These are phyloP conservation scores for Phytophthora lateralis DNA, from an alignment of 352 stramenopile genomes.

Conservation along the genomic window DNA sequence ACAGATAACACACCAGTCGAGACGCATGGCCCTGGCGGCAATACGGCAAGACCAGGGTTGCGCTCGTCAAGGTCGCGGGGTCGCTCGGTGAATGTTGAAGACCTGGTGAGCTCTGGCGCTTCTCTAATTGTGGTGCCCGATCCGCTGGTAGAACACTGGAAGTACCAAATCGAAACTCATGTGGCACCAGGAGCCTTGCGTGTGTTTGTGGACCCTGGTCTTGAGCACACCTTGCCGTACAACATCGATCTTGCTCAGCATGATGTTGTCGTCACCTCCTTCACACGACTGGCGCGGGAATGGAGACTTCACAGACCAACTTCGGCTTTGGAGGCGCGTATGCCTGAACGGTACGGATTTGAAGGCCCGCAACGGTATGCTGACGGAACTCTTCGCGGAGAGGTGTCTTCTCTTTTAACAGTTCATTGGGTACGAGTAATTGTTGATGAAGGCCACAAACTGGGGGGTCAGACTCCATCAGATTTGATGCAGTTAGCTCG, in stretches of 20 bases:
- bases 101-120: constrained; percentile 52
- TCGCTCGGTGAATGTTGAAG: constrained; percentile 48
- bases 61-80: constrained; percentile 49
- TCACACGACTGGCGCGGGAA: constrained; percentile 59
- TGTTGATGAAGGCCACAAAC: constrained; percentile 96
- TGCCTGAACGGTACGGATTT: constrained; percentile 74
- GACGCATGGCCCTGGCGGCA: constrained; percentile 8
- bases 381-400: constrained; percentile 58
- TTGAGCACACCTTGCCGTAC: constrained; percentile 45
- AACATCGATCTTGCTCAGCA: constrained; percentile 55
- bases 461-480: constrained; percentile 71
- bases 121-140: constrained; percentile 78
- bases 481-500: constrained; percentile 86
- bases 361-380: constrained; percentile 60
- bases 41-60: constrained; percentile 30
- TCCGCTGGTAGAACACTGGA: constrained; percentile 80
- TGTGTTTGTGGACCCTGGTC: constrained; percentile 49
- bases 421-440: constrained; percentile 91
- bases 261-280: constrained; percentile 81
- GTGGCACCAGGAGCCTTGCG: constrained; percentile 39
- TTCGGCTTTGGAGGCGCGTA: constrained; percentile 63
- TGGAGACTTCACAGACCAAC: constrained; percentile 69
- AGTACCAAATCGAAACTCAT: constrained; percentile 72
- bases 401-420: constrained; percentile 60
- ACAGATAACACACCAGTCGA: constrained; percentile 26